phyloP scores from a whole-genome alignment of 2,329 filamentous ascomycete species.

The Hymenoscyphus occultus region DNA sequence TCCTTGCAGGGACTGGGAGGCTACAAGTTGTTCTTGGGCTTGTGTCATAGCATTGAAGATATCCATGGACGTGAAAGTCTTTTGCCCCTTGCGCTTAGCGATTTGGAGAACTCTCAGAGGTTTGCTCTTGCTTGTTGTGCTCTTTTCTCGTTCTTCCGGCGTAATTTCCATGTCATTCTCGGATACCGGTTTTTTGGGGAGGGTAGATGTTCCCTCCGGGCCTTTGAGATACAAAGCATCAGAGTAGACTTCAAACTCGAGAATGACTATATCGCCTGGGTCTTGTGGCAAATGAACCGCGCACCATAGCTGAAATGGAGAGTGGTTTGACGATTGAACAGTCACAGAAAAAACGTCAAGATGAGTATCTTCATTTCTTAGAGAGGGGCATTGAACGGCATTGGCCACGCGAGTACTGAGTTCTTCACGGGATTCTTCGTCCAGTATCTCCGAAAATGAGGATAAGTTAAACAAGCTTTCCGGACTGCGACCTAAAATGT shows the following conservation, averaged over 20 bases:
- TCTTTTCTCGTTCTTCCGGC: conserved; percentile 23
- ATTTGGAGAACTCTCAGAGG: conserved; percentile 24
- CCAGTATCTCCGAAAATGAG: conserved; percentile 27
- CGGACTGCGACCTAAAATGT: conserved; percentile 25
- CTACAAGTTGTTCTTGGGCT: conserved; percentile 24
- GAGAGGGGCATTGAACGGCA: conserved; percentile 15
- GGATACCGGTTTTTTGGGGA: conserved; percentile 17
- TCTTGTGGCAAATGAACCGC: conserved; percentile 24
- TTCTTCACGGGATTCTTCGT: conserved; percentile 21
- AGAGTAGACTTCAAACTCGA: conserved; percentile 28
- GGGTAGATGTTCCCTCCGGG: conserved; percentile 7
- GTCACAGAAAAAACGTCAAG: conserved; percentile 24
- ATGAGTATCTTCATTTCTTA: conserved; percentile 17
- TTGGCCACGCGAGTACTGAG: conserved; percentile 22
- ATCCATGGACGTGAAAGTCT: conserved; percentile 24
- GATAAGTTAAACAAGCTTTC: conserved; percentile 25
- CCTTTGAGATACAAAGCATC: conserved; percentile 24
- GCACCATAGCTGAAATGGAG: conserved; percentile 26
- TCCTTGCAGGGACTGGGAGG: conserved; percentile 18
- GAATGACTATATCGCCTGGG: conserved; percentile 24
- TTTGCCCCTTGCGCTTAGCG: conserved; percentile 17
- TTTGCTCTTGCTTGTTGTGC: conserved; percentile 22
- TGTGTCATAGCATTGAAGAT: conserved; percentile 28
- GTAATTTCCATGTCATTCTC: conserved; percentile 17
- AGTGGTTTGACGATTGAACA: conserved; percentile 15